These are phyloP conservation scores for Xylogone sp. DNA, from an alignment of 2,329 filamentous ascomycete species.

Conservation along the genomic window DNA sequence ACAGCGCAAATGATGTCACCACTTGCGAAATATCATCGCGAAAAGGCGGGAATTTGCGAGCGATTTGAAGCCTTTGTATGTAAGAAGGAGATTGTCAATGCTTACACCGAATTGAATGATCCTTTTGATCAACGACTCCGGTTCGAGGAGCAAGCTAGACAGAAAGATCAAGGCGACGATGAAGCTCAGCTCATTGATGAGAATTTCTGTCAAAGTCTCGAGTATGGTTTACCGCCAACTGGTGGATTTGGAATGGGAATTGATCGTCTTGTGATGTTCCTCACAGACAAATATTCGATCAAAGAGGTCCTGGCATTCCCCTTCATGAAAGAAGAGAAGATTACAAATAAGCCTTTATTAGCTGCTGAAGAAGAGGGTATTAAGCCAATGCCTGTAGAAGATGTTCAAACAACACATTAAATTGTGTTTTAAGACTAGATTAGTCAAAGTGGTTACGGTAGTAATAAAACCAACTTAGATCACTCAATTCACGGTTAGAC, in stretches of 20 bases:
- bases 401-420: conserved; percentile 32
- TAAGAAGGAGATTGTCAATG: conserved; percentile 96
- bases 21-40: conserved; percentile 90
- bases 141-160: conserved; percentile 90
- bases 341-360: conserved; percentile 40
- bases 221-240: conserved; percentile 89
- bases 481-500: too few species aligned
- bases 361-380: conserved; percentile 62
- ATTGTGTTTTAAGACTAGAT: too few species aligned
- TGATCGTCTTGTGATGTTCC: conserved; percentile 90
- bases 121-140: conserved; percentile 90
- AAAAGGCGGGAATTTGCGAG: conserved; percentile 81
- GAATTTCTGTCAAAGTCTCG: conserved; percentile 86
- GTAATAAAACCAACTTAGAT: too few species aligned
- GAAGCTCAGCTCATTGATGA: conserved; percentile 96
- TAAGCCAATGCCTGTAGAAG: conserved; percentile 56
- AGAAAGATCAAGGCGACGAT: conserved; percentile 96
- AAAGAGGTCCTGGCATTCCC: conserved; percentile 96
- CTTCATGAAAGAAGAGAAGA: conserved; percentile 87
- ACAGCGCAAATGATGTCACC: conserved; percentile 79
- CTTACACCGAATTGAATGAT: conserved; percentile 95
- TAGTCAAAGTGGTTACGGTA: too few species aligned
- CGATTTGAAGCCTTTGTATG: conserved; percentile 96
- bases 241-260: conserved; percentile 97
- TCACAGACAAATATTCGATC: conserved; percentile 93